Evolutionary conservation across 352 stramenopile genomes (phyloP).

Genomic region (Hyaloperonospora brassicae): DNA sequence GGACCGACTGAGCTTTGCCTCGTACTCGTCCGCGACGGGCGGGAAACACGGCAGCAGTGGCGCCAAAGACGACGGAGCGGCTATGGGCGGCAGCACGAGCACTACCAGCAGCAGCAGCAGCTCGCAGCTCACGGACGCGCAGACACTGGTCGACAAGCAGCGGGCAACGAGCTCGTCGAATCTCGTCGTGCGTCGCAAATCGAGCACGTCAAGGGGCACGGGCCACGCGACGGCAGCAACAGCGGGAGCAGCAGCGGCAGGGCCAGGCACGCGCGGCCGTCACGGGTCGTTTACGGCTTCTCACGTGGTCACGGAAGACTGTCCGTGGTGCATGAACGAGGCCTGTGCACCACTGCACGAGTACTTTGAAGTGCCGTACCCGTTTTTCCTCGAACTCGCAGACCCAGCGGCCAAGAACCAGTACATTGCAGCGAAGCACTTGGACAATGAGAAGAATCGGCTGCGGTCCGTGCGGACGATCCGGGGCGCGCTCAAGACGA

Average conservation of each 20-base stretch:
- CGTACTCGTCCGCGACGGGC: slow-evolving; percentile 28
- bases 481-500: slow-evolving; percentile 34
- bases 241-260: background rate
- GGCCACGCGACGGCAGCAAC: slow-evolving; percentile 8
- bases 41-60: slow-evolving; percentile 31
- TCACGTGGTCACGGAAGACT: slow-evolving; percentile 25
- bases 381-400: slow-evolving; percentile 51
- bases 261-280: slow-evolving; percentile 6
- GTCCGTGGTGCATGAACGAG: slow-evolving; percentile 60
- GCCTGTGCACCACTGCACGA: slow-evolving; percentile 54
- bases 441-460: slow-evolving; percentile 65
- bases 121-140: slow-evolving; percentile 9
- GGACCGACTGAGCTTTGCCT: slow-evolving; percentile 41
- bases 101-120: background rate
- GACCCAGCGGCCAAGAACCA: slow-evolving; percentile 39
- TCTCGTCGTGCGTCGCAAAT: slow-evolving; percentile 44
- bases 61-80: slow-evolving; percentile 2
- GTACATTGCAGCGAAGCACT: slow-evolving; percentile 54
- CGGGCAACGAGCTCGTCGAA: slow-evolving; percentile 30
- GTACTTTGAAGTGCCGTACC: slow-evolving; percentile 65
- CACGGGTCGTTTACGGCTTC: slow-evolving; percentile 16
- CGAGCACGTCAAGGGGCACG: slow-evolving; percentile 36
- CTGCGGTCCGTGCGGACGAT: slow-evolving; percentile 52
- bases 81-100: background rate
- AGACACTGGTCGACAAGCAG: slow-evolving; percentile 29